Base-by-base conservation (phyloP, 2,329 filamentous ascomycete species). In the Dactylellina haptotyla region DNA sequence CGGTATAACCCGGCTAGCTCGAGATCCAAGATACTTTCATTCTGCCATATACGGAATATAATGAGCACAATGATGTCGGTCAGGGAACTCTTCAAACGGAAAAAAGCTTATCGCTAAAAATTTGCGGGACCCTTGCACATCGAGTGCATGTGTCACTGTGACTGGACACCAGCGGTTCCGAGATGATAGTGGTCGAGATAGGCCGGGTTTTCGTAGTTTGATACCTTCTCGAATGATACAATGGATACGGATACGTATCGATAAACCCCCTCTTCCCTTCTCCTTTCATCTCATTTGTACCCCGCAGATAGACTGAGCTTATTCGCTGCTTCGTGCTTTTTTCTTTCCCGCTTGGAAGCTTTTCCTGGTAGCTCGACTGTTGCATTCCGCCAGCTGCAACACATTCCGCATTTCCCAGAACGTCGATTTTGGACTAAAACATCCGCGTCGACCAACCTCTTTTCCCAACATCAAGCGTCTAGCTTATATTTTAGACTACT, bases 31-130 rank as follows among this genome's bases (percentile, higher is more conserved):
- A n/a, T 25, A 46, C 20, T 41, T 41, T 34, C 32, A 6, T 34
- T 14, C 14, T 41, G 18, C 12, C 12, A 10, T n/a, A 41, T 4
- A 41, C 18, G 4, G 12, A 16, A n/a, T n/a, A n/a, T n/a, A n/a
- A n/a, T n/a, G n/a, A n/a, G n/a, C n/a, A n/a, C n/a, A n/a, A n/a
- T n/a, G 37, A 41, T 41, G 12, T 4, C 23, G 16, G n/a, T 20
- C 4, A 4, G 9, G 8, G 9, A 45, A 20, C 41, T 45, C 41
- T 9, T 16, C 4, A 16, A 41, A 32, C 12, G 16, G 30, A 26
- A 54, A 53, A 54, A 57, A 57, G 34, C 53, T 57, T 57, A 57
- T 57, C 53, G 53, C 53, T 57, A 41, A 57, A 56, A 56, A 12
- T 26, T 39, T 25, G 10, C 30, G 18, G 18, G 53, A 57, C 20